Base-by-base conservation (phyloP, 805 yeast species). In the Wickerhamiella hasegawae region DNA sequence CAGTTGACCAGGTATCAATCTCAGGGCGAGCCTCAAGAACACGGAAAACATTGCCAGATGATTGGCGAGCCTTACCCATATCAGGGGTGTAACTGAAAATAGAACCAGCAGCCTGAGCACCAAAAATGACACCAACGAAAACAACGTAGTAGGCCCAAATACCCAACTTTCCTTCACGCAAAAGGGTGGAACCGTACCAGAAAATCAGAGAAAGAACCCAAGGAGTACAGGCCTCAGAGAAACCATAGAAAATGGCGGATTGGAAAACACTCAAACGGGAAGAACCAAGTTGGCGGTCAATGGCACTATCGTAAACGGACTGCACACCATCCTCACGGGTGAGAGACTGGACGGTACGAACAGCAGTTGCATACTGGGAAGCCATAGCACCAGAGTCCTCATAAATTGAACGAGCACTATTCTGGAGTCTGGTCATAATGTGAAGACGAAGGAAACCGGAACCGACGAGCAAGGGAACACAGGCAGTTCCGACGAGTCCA, bases 51-150 rank as follows among this genome's bases (percentile, higher is more conserved):
- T 51, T 57, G 9, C 40, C 41, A 3, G 62, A 53, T 8, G 63
- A 63, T 10, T 48, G 48, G 22, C 46, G 50, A 18, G 66, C 66
- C 37, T 60, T 60, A 21, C 65, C 60, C 57, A 61, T 54, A 34
- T 60, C 64, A 3, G 66, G 64, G 2, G 66, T 57, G 37, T 53
- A 59, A 6, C 61, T 55, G 43, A 61, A 60, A 15, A 57, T 69
- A 54, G 24, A 48, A 35, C 65, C 66, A 10, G 66, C 66, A 5
- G 60, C 47, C 40, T 61, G 65, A 3, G 65, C 58, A 31, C 66
- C 66, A 17, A 59, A 49, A n/a, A 57, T 51, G 25, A 60, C 48
- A 18, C 57, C 48, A 35, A 53, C 48, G 42, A 57, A 60, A 15
- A 62, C 60, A 18, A 59, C 60, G 35, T 50, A 62, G 46, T 59